These are phyloP conservation scores for Starmera amethionina DNA, from an alignment of 805 yeast species.

Conservation along the genomic window DNA sequence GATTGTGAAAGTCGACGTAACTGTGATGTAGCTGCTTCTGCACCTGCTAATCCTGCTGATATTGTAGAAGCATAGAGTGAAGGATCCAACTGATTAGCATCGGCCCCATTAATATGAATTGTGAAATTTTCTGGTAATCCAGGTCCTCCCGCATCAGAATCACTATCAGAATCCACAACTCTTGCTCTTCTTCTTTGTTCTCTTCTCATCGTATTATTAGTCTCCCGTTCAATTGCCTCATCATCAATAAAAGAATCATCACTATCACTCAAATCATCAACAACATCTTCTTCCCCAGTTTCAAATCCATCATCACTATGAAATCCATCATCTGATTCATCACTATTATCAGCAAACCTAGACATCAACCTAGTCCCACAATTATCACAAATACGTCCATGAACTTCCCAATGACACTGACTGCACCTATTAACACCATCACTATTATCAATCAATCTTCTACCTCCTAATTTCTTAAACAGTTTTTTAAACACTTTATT, in stretches of 20 bases:
- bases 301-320: slow-evolving; percentile 2
- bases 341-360: not conserved
- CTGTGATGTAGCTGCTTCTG: too few species aligned
- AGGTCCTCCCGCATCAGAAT: too few species aligned
- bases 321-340: not conserved
- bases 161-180: too few species aligned
- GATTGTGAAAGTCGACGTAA: too few species aligned
- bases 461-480: slow-evolving; percentile 34
- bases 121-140: too few species aligned
- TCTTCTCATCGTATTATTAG: too few species aligned
- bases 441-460: slow-evolving; percentile 46
- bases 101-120: too few species aligned
- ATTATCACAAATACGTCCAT: slow-evolving; percentile 55
- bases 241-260: slow-evolving; percentile 13
- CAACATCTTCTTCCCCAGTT: not conserved
- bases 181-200: too few species aligned
- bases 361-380: slow-evolving; percentile 30
- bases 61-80: too few species aligned
- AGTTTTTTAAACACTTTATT: slow-evolving; percentile 36
- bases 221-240: slow-evolving; percentile 1
- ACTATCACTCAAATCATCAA: too few species aligned
- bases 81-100: too few species aligned
- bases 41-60: too few species aligned
- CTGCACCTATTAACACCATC: slow-evolving; percentile 73
- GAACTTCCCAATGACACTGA: slow-evolving; percentile 73